phyloP scores from a whole-genome alignment of 129 eudicot genomes.

The Centaurea solstitialis region DNA sequence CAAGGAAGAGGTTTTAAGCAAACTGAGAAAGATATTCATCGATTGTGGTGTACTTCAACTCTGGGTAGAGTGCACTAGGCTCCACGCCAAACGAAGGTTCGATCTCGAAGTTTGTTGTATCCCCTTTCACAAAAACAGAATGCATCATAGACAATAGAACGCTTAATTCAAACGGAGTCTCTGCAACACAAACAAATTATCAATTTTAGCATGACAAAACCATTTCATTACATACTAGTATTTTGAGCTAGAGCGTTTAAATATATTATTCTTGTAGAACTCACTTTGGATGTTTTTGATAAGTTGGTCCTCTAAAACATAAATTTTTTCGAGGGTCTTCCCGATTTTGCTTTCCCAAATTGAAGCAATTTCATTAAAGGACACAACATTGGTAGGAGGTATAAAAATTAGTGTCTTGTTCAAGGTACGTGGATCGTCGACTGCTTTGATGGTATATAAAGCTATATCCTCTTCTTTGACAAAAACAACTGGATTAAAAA shows the following conservation, averaged over 20 bases:
- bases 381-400: constrained; percentile 44
- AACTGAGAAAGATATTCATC: constrained; percentile 55
- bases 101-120: constrained; percentile 50
- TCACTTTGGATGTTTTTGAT: background rate
- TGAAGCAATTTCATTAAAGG: constrained; percentile 48
- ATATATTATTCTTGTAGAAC: background rate
- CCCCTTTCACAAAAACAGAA: constrained; percentile 55
- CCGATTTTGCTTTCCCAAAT: constrained; percentile 67
- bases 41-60: constrained; percentile 58
- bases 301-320: constrained; percentile 46
- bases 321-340: constrained; percentile 46
- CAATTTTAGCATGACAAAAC: background rate
- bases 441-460: constrained; percentile 51
- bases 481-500: background rate
- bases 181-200: constrained; percentile 33
- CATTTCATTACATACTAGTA: background rate
- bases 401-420: constrained; percentile 51
- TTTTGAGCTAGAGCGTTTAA: background rate
- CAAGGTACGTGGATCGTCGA: constrained; percentile 73
- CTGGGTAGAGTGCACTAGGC: constrained; percentile 73
- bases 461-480: constrained; percentile 55
- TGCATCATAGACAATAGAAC: constrained; percentile 46
- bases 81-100: constrained; percentile 63
- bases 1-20: constrained; percentile 28
- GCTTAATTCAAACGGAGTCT: constrained; percentile 43